Base-by-base conservation (phyloP, 768 basidiomycete genomes). In the Lactarius indigo region DNA sequence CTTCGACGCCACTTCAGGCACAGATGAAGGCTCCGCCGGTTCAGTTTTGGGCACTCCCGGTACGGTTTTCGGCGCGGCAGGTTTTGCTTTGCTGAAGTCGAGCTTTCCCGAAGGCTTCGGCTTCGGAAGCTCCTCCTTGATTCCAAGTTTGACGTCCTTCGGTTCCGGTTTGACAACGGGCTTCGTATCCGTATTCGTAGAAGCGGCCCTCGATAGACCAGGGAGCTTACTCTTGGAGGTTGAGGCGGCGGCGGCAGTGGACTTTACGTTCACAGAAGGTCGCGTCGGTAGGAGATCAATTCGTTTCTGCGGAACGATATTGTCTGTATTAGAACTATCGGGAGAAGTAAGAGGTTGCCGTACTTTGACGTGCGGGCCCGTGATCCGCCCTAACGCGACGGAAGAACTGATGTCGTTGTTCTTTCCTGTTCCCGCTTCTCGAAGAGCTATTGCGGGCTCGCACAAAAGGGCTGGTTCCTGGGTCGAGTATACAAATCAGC, bases 71-170 rank as follows among this genome's bases (percentile, higher is more conserved):
- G 66, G 37, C 47, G 58, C 68, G 47, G 65, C 68, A 26, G 57
- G 47, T 55, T 68, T 71, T 30, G 70, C 68, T 61, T 72, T 68
- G 59, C 58, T 39, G 28, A 67, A 89, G 69, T 88, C 84, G 7
- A 88, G 78, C 71, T 84, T 86, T 5, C 86, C 87, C 2, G 80
- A 74, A 33, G 73, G 66, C 59, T 76, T 79, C 0, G 76, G 69
- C 72, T 79, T 72, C 73, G 74, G 54, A 64, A 76, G 35, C 57
- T 52, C 61, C 9, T 58, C 57, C 47, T 74, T 76, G 4, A 66
- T 58, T 35, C 66, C 67, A 70, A 9, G 63, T 69, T 76, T 74
- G 39, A 71, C 73, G 35, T 75, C 72, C 52, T 72, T 70, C 30
- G 66, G 65, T 20, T 72, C 71, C 31, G 71, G 71, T 56, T 77